These are phyloP conservation scores for Termitomyces sp. DNA, from an alignment of 768 basidiomycete species.

Conservation along the genomic window DNA sequence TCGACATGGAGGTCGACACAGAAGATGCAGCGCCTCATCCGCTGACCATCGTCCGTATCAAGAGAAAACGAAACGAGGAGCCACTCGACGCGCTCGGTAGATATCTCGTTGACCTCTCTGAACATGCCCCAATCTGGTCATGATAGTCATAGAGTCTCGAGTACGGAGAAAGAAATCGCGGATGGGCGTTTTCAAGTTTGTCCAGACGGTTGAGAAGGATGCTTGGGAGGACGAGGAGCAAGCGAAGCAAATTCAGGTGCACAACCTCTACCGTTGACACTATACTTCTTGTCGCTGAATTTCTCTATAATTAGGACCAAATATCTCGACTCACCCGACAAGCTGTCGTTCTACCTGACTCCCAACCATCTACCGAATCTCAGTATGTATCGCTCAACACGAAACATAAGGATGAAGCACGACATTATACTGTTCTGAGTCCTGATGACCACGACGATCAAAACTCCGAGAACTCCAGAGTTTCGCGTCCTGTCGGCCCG, in stretches of 20 bases:
- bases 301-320: conserved; percentile 37
- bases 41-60: conserved; percentile 75
- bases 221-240: conserved; percentile 59
- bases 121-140: conserved; percentile 9
- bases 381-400: conserved; percentile 12
- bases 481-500: conserved; percentile 31
- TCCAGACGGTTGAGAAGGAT: conserved; percentile 67
- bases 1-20: conserved; percentile 23
- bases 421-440: conserved; percentile 49
- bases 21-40: conserved; percentile 26
- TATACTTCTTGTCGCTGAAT: background rate
- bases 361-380: conserved; percentile 4
- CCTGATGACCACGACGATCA: conserved; percentile 18
- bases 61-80: conserved; percentile 77
- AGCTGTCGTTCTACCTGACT: conserved; percentile 18
- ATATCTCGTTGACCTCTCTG: conserved; percentile 15
- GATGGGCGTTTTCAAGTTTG: conserved; percentile 70
- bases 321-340: conserved; percentile 48
- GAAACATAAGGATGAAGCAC: conserved; percentile 29
- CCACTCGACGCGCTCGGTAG: conserved; percentile 76
- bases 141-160: conserved; percentile 45
- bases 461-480: conserved; percentile 19
- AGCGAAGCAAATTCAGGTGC: conserved; percentile 59
- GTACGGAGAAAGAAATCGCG: conserved; percentile 58
- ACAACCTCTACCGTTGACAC: conserved; percentile 6